A percentile compares a stretch with the other conserved stretches of the same genome.
These are phyloP conservation scores for Stephania japonica DNA, from an alignment of 164 flowering plant species.

Conservation along the genomic window DNA sequence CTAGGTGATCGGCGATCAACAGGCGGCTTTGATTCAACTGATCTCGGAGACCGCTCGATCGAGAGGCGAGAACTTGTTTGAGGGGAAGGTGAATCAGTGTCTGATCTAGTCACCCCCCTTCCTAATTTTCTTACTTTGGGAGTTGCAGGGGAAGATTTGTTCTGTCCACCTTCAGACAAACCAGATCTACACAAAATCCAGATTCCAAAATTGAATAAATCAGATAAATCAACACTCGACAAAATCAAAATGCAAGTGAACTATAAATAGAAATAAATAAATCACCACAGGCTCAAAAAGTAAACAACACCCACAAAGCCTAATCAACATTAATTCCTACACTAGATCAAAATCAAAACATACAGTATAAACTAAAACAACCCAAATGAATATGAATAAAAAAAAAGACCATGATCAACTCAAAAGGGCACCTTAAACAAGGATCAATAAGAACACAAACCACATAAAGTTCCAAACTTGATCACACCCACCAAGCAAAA, in stretches of 20 bases:
- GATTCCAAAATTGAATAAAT: conserved; percentile 14
- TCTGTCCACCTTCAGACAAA: conserved; percentile 46
- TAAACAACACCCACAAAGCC: not conserved
- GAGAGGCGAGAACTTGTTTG: conserved; percentile 49
- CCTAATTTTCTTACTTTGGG: conserved; percentile 50
- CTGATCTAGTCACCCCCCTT: conserved; percentile 52
- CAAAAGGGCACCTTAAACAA: not conserved
- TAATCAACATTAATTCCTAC: not conserved
- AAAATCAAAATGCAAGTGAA: conserved; percentile 6
- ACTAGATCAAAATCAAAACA: not conserved
- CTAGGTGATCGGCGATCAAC: conserved; percentile 55
- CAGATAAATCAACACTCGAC: conserved; percentile 5
- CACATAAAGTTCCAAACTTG: not conserved
- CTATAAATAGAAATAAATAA: not conserved
- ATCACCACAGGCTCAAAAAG: not conserved
- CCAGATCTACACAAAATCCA: conserved; percentile 47
- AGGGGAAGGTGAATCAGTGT: conserved; percentile 56
- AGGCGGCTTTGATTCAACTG: conserved; percentile 52
- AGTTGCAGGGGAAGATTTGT: conserved; percentile 60
- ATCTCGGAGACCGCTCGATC: conserved; percentile 56
- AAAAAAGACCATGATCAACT: not conserved
- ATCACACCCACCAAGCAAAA: conserved; percentile 2
- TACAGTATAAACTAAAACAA: not conserved
- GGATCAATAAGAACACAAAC: not conserved
- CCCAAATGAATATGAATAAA: conserved; percentile 3